Percentiles rank a stretch among this genome's conserved stretches.
These are phyloP conservation scores for Pseudohyphozyma bogoriensis DNA, from an alignment of 768 basidiomycete genomes.

Conservation along the genomic window DNA sequence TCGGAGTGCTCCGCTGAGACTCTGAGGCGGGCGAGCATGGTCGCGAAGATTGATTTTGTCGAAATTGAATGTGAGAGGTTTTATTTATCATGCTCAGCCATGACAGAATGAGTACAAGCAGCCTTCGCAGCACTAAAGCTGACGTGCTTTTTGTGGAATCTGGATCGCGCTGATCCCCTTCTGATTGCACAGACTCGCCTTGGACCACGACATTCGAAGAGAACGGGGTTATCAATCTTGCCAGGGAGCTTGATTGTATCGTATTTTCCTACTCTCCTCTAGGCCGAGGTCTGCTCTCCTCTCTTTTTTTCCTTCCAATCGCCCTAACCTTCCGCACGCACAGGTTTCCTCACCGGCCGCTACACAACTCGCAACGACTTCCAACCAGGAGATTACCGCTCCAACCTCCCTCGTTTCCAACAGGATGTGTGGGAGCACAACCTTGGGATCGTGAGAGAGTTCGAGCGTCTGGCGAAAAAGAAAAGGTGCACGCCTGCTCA, in stretches of 20 bases:
- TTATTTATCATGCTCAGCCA: no score
- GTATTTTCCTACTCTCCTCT: constrained; percentile 40
- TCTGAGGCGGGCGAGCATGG: constrained; percentile 42
- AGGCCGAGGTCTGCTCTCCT: constrained; percentile 7
- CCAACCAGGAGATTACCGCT: constrained; percentile 40
- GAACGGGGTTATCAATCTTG: constrained; percentile 37
- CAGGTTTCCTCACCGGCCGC: constrained; percentile 32
- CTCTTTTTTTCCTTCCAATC: neutral
- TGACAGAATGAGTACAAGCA: no score
- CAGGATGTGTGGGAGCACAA: constrained; percentile 37
- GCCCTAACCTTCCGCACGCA: no score
- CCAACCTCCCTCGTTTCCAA: constrained; percentile 43
- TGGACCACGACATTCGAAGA: constrained; percentile 21
- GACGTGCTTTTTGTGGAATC: constrained; percentile 45
- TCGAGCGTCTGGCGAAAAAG: constrained; percentile 35
- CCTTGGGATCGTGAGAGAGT: constrained; percentile 8
- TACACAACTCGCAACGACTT: constrained; percentile 37
- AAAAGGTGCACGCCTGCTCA: constrained; percentile 40
- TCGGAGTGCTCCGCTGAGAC: constrained; percentile 38
- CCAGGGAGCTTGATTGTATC: constrained; percentile 37
- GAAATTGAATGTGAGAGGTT: constrained; percentile 52
- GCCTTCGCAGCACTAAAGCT: no score
- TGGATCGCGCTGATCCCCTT: neutral
- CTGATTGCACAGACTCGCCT: constrained; percentile 11
- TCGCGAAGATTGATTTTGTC: constrained; percentile 48